Evolutionary conservation across 2,329 filamentous ascomycete species (phyloP).

Genomic region (Mollisia scopiformis): DNA sequence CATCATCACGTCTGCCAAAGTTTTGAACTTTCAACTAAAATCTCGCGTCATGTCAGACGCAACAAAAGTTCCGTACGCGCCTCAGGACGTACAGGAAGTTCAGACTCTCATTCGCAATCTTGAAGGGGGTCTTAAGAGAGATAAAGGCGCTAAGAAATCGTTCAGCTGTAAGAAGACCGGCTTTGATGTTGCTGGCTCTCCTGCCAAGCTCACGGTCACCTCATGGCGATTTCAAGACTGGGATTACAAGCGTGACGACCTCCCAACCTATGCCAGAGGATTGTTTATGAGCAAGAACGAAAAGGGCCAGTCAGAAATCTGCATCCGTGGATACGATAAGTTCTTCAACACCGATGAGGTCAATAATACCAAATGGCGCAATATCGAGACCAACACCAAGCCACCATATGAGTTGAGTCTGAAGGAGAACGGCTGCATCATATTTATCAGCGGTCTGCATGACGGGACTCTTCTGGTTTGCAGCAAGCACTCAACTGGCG

Average conservation of each 20-base stretch:
- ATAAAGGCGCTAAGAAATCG: slow-evolving; percentile 58
- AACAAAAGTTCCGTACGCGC: slow-evolving; percentile 59
- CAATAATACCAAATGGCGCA: slow-evolving; percentile 77
- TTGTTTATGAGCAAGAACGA: slow-evolving; percentile 82
- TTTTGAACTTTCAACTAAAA: neutral
- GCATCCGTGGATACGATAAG: slow-evolving; percentile 92
- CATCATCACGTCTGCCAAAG: neutral
- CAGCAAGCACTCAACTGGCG: slow-evolving; percentile 96
- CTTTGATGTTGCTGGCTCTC: slow-evolving; percentile 67
- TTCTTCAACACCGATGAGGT: slow-evolving; percentile 96
- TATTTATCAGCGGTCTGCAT: slow-evolving; percentile 90
- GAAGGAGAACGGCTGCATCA: slow-evolving; percentile 99
- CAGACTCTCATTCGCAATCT: slow-evolving; percentile 51
- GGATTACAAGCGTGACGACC: slow-evolving; percentile 87
- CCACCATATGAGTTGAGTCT: slow-evolving; percentile 95
- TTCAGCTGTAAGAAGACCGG: slow-evolving; percentile 82
- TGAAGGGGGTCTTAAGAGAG: slow-evolving; percentile 67
- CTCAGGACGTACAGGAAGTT: slow-evolving; percentile 73
- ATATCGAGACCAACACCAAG: slow-evolving; percentile 73
- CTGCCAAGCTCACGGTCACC: slow-evolving; percentile 70
- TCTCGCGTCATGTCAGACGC: slow-evolving; percentile 51
- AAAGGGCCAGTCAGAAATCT: slow-evolving; percentile 74
- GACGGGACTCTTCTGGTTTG: slow-evolving; percentile 92
- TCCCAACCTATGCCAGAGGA: slow-evolving; percentile 92
- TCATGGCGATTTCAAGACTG: slow-evolving; percentile 95